Base-by-base conservation (phyloP, 805 yeast genomes). In the Cyberlindnera xishuangbannaensis region DNA sequence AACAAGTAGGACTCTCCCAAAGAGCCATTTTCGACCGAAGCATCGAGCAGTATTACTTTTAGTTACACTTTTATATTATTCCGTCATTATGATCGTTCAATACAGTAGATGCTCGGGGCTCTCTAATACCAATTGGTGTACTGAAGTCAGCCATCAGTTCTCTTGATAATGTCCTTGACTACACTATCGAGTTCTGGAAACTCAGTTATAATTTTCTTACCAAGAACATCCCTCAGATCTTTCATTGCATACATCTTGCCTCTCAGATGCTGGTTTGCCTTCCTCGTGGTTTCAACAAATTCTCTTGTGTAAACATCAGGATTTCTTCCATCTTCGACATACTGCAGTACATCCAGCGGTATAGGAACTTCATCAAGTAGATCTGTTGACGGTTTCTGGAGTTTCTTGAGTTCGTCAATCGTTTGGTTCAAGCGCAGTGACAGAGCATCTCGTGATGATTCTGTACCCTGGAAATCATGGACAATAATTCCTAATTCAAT, bases 301-400 rank as follows among this genome's bases (percentile, higher is more conserved):
- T 92, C 98, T 55, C 98, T 72, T 1, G 97, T 87, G 58, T 92
- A 92, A 25, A 92, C 87, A 53, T 92, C 97, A 0, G 98, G 97
- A 53, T 92, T 92, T 46, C 98, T 68, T 2, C 98, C 98, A 51
- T 86, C 95, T 53, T 92, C 97, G 24, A 92, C 85, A 52, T 92
- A 92, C 42, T 82, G 79, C 11, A 87, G 64, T n/a, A 88, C 88
- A 51, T 88, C 96, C 24, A 82, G 56, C 1, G 96, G 96, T 4
- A 83, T 68, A 1, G 78, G 60, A 4, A 71, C 59, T 7, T 61
- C 51, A 18, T 59, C 55, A 15, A 74, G 44, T 2, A 56, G 61
- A 15, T 61, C 59, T 5, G 46, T 37, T 7, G 39, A 39, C 21
- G 58, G 56, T 26, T 49, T 49, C 8, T 51, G 43, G 21, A 70